Base-by-base conservation (phyloP, 495 filamentous ascomycete genomes). In the Penicillium lividum region DNA sequence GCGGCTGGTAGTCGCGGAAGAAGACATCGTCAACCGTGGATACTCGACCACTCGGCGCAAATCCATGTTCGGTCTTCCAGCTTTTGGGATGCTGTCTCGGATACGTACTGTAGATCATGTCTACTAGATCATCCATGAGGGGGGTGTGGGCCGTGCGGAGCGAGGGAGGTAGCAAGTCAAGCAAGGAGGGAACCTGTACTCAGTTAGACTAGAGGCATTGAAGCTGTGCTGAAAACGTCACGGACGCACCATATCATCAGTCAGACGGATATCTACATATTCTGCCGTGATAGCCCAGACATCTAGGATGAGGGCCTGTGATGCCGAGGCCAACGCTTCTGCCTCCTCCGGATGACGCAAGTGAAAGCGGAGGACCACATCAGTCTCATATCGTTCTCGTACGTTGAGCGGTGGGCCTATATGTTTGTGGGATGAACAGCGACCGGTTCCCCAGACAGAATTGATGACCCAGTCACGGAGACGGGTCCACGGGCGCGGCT, bases 321-420 rank as follows among this genome's bases (percentile, higher is more conserved):
- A 77, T 15, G 91, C 94, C 56, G 88, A 80, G 10, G 87, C 83
- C 56, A 98, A 76, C 3, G 88, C 86, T 45, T 76, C 75, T 52
- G 90, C 89, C 62, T 98, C 90, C 28, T 86, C 80, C 10, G 77
- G 65, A 46, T 83, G 84, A 54, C 80, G 85, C 56, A 96, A 73
- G 66, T 89, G 90, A 80, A 97, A 97, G 15, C 94, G 86, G 38
- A 97, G 75, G 13, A 98, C 93, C 15, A 97, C 79, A 68, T 97
- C 88, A 44, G 86, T 82, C 46, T 84, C 86, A 69, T 97, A 97
- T 57, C 85, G 82, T 31, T 84, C 80, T 16, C 84, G 73, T 30
- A 87, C 74, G 31, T 77, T 83, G 5, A 77, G 69, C 5, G 78
- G 81, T 1, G 75, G 71, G 22, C 67, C 68, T 16, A 44, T 49